Evolutionary conservation across 2,329 filamentous ascomycete genomes (phyloP).

Genomic region (Epichloe brachyelytri): DNA sequence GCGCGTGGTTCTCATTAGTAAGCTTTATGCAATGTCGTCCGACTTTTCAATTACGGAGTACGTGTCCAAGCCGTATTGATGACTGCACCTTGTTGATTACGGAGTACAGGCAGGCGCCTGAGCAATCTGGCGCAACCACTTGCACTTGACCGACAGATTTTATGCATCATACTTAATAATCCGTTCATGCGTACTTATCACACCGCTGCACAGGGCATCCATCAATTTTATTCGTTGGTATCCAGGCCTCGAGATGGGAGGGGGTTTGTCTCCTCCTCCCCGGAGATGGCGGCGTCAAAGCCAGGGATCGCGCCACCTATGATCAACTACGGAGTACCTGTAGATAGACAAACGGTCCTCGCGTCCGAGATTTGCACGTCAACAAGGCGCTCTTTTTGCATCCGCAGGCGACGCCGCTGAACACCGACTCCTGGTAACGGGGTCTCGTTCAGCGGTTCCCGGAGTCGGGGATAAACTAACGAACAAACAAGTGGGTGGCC

Average conservation of each 20-base stretch:
- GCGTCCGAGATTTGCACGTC: not conserved
- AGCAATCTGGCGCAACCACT: not conserved
- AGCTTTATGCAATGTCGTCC: too few relatives aligned
- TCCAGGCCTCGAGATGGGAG: not conserved
- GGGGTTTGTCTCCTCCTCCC: not conserved
- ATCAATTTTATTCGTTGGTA: not conserved
- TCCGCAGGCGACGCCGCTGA: not conserved
- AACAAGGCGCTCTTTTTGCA: not conserved
- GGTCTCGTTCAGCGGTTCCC: not conserved
- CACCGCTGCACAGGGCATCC: not conserved
- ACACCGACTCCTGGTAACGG: conserved; percentile 2
- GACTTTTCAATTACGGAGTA: not conserved
- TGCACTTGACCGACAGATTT: not conserved
- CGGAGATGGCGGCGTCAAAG: not conserved
- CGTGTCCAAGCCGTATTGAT: not conserved
- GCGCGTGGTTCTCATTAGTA: too few relatives aligned
- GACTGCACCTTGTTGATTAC: too few relatives aligned
- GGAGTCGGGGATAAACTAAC: not conserved
- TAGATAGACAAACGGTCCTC: not conserved
- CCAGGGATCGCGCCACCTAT: not conserved
- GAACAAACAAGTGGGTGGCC: not conserved
- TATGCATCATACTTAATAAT: too few relatives aligned
- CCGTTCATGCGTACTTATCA: not conserved
- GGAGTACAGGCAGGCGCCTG: too few relatives aligned
- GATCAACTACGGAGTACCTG: not conserved